phyloP scores from a whole-genome alignment of 345 rosid species.

The Isatis tinctoria region DNA sequence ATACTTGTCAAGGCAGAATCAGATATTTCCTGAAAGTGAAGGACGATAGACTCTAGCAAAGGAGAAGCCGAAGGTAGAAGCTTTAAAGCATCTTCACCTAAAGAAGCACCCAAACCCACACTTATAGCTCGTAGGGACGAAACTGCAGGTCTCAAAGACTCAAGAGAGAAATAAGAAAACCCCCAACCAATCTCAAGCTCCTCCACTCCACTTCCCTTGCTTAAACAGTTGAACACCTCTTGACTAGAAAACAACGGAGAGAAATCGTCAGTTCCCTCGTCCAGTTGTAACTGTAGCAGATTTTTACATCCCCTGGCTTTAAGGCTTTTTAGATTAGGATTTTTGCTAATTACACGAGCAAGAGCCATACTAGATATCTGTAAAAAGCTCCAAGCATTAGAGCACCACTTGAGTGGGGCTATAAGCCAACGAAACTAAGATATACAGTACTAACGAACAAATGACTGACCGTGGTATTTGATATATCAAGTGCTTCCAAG shows the following conservation, averaged over 20 bases:
- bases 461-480: constrained; percentile 58
- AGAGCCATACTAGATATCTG: constrained; percentile 64
- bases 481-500: constrained; percentile 71
- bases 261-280: constrained; percentile 7
- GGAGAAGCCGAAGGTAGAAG: constrained; percentile 56
- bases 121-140: constrained; percentile 41
- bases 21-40: constrained; percentile 73
- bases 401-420: not conserved
- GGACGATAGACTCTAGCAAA: constrained; percentile 51
- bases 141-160: constrained; percentile 56
- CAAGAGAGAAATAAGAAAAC: constrained; percentile 46
- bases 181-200: constrained; percentile 80
- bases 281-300: constrained; percentile 39
- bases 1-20: constrained; percentile 46
- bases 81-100: constrained; percentile 51
- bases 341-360: constrained; percentile 42
- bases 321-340: constrained; percentile 55
- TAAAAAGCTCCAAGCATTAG: constrained; percentile 16
- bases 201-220: constrained; percentile 47
- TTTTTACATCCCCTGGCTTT: constrained; percentile 66
- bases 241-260: constrained; percentile 23
- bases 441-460: not conserved
- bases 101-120: constrained; percentile 73
- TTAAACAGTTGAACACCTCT: constrained; percentile 38
- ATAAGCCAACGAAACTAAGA: not conserved